Conservation (phyloP, 2,329 filamentous ascomycete species). For the Epicoccum nigrum region DNA sequence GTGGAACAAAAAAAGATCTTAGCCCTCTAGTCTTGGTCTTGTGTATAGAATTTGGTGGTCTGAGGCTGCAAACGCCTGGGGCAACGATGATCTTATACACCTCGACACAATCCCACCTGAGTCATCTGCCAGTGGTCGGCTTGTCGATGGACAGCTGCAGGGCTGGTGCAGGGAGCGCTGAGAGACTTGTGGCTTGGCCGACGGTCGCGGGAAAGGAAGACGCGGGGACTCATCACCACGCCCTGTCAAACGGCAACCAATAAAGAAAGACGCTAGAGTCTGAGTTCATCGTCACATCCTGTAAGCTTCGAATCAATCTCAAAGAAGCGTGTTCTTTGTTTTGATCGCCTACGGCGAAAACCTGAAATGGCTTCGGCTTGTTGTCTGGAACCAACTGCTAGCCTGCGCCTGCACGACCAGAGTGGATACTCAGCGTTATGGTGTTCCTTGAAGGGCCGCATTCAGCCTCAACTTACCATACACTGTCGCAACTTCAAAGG, state of each 20-base stretch:
- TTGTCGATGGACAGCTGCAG: slow-evolving; percentile 7
- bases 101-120: slow-evolving; percentile 3
- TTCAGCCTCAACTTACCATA: slow-evolving; percentile 17
- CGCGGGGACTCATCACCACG: slow-evolving; percentile 16
- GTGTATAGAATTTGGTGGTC: not conserved
- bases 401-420: slow-evolving; percentile 11
- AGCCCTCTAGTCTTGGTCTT: slow-evolving; percentile 2
- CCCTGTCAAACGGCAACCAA: slow-evolving; percentile 13
- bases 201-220: slow-evolving; percentile 9
- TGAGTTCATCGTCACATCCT: slow-evolving; percentile 1
- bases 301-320: slow-evolving; percentile 10
- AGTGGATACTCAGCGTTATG: slow-evolving; percentile 3
- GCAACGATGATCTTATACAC: slow-evolving; percentile 12
- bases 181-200: slow-evolving; percentile 12
- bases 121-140: slow-evolving; percentile 13
- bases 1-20: slow-evolving; percentile 10
- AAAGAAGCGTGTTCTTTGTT: slow-evolving; percentile 7
- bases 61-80: slow-evolving; percentile 16
- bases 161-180: slow-evolving; percentile 6
- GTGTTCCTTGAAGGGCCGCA: slow-evolving; percentile 8
- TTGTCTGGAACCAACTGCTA: slow-evolving; percentile 13
- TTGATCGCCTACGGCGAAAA: slow-evolving; percentile 11
- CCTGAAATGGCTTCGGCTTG: slow-evolving; percentile 5
- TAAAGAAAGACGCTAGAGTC: slow-evolving; percentile 5
- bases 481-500: slow-evolving; percentile 8